phyloP scores from a whole-genome alignment of 1,284 basidiomycete genomes.

The Mycosarcoma mackinlayi region DNA sequence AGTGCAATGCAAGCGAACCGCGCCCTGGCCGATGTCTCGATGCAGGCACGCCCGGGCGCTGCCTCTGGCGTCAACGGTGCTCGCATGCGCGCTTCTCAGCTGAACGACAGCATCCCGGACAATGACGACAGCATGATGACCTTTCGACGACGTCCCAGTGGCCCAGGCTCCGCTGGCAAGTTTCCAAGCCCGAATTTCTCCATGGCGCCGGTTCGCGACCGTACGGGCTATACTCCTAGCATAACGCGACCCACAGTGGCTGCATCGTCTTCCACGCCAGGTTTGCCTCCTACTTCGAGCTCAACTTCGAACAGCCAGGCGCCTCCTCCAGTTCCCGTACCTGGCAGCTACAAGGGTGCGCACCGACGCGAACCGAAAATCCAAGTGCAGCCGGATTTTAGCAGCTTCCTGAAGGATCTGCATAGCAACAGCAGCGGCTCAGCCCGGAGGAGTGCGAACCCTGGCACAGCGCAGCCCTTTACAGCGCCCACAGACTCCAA shows the following conservation, averaged over 20 bases:
- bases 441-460: not conserved
- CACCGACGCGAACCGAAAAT: constrained; percentile 35
- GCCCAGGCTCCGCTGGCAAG: constrained; percentile 18
- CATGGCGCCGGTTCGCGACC: constrained; percentile 11
- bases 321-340: constrained; percentile 7
- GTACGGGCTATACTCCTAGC: not conserved
- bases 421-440: constrained; percentile 1
- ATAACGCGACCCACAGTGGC: not conserved
- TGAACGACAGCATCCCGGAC: constrained; percentile 40
- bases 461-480: not conserved
- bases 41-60: constrained; percentile 22
- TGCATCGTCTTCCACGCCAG: not conserved
- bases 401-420: constrained; percentile 20
- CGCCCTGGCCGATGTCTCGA: constrained; percentile 28
- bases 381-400: constrained; percentile 16
- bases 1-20: constrained; percentile 11
- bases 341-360: constrained; percentile 44
- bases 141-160: constrained; percentile 34
- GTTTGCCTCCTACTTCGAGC: not conserved
- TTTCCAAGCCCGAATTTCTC: constrained; percentile 16
- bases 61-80: constrained; percentile 16
- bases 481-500: constrained; percentile 15
- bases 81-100: constrained; percentile 25
- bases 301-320: constrained; percentile 4
- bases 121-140: constrained; percentile 23